phyloP scores from a whole-genome alignment of 257 asterid species.

The Mitragyna speciosa region DNA sequence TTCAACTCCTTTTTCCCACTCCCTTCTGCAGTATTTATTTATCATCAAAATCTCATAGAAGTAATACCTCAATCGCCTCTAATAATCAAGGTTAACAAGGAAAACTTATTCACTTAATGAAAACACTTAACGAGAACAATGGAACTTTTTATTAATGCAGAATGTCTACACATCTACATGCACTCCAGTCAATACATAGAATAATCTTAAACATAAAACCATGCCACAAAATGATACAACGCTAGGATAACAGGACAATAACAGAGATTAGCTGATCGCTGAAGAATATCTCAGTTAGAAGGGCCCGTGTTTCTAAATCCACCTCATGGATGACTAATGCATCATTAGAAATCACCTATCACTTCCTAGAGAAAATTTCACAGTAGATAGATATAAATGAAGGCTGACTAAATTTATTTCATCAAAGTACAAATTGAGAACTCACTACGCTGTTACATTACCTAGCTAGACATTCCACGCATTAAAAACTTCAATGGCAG shows the following conservation, averaged over 20 bases:
- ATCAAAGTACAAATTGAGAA: neutral
- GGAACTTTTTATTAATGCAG: neutral
- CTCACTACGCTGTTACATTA: neutral
- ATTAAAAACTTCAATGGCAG: neutral
- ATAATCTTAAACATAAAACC: neutral
- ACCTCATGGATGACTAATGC: neutral
- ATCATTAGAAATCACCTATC: constrained; percentile 10
- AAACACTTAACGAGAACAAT: neutral
- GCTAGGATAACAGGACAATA: neutral
- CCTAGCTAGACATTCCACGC: neutral
- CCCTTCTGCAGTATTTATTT: neutral
- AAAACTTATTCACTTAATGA: neutral
- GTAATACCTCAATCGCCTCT: neutral
- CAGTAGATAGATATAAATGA: too few species aligned
- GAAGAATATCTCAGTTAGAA: neutral
- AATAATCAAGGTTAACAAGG: neutral
- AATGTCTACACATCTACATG: neutral
- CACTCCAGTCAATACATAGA: neutral
- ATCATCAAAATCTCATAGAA: neutral
- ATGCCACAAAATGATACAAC: neutral
- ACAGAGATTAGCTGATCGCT: neutral
- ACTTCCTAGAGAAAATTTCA: neutral
- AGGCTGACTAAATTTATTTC: too few species aligned
- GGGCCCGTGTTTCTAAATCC: neutral
- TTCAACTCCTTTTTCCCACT: neutral